A percentile compares a stretch with the other conserved stretches of the same genome.
Conservation (phyloP, 2,329 filamentous ascomycete genomes). For the Colletotrichum horii region DNA sequence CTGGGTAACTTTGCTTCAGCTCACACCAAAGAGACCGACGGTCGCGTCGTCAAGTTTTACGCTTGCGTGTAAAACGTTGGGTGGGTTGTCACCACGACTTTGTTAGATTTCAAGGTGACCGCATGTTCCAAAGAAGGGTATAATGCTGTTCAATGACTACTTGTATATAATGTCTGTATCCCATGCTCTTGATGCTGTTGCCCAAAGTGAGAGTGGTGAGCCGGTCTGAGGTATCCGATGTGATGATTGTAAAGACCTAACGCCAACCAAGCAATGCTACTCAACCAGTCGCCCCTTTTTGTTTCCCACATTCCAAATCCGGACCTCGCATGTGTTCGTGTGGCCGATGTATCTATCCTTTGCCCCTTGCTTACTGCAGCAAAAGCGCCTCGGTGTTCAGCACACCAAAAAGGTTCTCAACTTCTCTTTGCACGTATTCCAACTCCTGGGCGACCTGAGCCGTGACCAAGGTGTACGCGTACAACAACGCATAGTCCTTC, state of each 20-base stretch:
- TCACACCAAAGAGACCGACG: neutral
- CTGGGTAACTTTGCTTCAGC: neutral
- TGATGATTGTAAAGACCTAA: neutral
- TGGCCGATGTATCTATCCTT: neutral
- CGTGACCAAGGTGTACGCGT: constrained; percentile 82
- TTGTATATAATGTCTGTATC: constrained; percentile 2
- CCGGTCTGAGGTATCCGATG: neutral
- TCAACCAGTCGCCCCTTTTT: neutral
- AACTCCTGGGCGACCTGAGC: constrained; percentile 71
- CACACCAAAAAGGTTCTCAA: constrained; percentile 68
- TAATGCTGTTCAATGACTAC: constrained; percentile 2
- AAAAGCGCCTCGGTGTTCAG: constrained; percentile 64
- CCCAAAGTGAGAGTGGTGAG: neutral
- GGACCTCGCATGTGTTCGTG: neutral
- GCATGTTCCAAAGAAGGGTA: neutral
- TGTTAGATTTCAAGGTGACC: neutral
- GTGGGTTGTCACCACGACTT: neutral
- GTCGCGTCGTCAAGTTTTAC: neutral
- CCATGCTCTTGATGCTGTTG: neutral
- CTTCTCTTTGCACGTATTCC: constrained; percentile 62
- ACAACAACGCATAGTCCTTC: constrained; percentile 87
- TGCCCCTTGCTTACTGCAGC: constrained; percentile 48
- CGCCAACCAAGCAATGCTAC: neutral
- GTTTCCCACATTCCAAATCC: neutral
- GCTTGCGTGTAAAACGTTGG: neutral